Evolutionary conservation across 805 yeast genomes (phyloP).

Genomic region (Teunomyces stri): DNA sequence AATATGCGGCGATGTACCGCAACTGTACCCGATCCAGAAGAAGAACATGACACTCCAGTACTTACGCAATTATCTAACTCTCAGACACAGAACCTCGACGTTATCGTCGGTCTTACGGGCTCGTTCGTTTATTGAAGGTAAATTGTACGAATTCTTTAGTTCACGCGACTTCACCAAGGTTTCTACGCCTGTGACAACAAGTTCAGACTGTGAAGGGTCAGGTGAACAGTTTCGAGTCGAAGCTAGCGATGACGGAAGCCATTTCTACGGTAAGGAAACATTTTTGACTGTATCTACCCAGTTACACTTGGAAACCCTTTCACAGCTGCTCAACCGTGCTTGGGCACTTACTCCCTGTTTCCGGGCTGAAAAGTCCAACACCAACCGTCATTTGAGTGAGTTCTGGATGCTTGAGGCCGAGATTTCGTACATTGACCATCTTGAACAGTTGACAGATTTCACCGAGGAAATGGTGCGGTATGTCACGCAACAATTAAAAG

Average conservation of each 20-base stretch:
- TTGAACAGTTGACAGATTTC: conserved; percentile 60
- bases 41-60: conserved; percentile 65
- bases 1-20: conserved; percentile 61
- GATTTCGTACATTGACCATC: conserved; percentile 58
- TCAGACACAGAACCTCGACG: conserved; percentile 72
- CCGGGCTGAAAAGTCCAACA: conserved; percentile 89
- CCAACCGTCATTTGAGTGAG: conserved; percentile 88
- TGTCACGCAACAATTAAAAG: conserved; percentile 25
- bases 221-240: conserved; percentile 79
- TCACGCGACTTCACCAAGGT: conserved; percentile 62
- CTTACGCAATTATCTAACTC: conserved; percentile 69
- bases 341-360: conserved; percentile 92
- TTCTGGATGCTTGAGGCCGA: conserved; percentile 99
- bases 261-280: conserved; percentile 65
- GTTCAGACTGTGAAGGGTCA: conserved; percentile 96
- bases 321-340: conserved; percentile 72
- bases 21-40: conserved; percentile 78
- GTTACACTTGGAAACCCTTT: conserved; percentile 79
- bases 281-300: conserved; percentile 90
- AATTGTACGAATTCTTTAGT: conserved; percentile 54
- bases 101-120: conserved; percentile 66
- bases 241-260: conserved; percentile 19
- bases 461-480: conserved; percentile 68
- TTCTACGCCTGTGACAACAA: conserved; percentile 81
- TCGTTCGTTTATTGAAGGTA: conserved; percentile 63